Evolutionary conservation across 192 early-diverging fungal genomes (phyloP).

Genomic region (Coemansia sp.): DNA sequence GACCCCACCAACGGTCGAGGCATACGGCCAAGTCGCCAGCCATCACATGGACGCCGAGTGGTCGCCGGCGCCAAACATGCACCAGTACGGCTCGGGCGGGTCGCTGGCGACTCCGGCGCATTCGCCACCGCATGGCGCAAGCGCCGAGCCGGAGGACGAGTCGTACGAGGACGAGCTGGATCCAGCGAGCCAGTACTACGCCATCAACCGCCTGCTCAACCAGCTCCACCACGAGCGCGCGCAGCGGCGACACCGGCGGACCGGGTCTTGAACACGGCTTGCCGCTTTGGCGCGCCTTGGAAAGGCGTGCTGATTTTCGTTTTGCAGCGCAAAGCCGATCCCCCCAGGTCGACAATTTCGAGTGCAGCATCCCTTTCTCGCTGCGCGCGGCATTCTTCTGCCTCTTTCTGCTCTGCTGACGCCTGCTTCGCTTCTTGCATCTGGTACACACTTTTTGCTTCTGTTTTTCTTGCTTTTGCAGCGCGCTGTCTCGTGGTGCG

Average conservation of each 20-base stretch:
- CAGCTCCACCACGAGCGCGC: constrained; percentile 41
- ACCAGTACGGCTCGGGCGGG: background rate
- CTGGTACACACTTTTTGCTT: background rate
- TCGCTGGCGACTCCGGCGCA: constrained; percentile 19
- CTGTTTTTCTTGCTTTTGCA: background rate
- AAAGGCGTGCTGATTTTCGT: background rate
- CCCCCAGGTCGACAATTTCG: no score
- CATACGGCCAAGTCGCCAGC: background rate
- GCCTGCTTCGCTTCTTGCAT: constrained; percentile 1
- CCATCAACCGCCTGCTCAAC: constrained; percentile 39
- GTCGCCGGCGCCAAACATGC: background rate
- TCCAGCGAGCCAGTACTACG: constrained; percentile 38
- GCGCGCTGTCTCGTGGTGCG: background rate
- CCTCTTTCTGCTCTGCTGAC: background rate
- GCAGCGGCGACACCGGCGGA: constrained; percentile 1
- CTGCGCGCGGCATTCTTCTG: background rate
- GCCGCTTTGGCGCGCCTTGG: background rate
- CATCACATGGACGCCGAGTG: constrained; percentile 2
- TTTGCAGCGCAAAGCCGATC: no score
- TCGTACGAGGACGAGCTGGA: constrained; percentile 10
- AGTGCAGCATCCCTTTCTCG: no score
- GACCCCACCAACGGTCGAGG: background rate
- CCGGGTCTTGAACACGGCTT: background rate
- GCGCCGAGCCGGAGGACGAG: constrained; percentile 6
- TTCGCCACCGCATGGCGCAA: constrained; percentile 16